These are phyloP conservation scores for Rhizopogon vinicolor DNA, from an alignment of 768 basidiomycete genomes.

Conservation along the genomic window DNA sequence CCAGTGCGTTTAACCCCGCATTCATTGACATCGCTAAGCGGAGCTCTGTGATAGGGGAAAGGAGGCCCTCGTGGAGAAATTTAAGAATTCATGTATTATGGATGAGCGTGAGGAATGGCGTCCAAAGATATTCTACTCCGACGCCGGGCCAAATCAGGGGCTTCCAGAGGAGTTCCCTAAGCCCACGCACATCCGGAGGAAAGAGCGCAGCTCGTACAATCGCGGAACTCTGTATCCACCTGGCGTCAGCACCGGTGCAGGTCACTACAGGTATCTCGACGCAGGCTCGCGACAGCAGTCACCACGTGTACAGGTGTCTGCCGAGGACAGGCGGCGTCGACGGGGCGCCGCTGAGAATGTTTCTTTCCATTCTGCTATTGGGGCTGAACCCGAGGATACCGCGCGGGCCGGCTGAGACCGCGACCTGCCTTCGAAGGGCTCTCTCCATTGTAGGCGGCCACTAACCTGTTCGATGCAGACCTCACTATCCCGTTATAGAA, in stretches of 20 bases:
- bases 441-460: background rate
- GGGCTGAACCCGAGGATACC: background rate
- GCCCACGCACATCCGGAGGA: slow-evolving; percentile 75
- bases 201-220: slow-evolving; percentile 79
- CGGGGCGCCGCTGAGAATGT: background rate
- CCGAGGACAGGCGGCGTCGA: background rate
- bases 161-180: slow-evolving; percentile 77
- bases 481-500: background rate
- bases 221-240: slow-evolving; percentile 69
- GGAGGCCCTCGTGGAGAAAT: slow-evolving; percentile 86
- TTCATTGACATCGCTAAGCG: slow-evolving; percentile 6
- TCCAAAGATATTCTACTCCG: slow-evolving; percentile 80
- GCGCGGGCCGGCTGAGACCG: background rate
- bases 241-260: slow-evolving; percentile 24
- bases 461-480: background rate
- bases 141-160: slow-evolving; percentile 65
- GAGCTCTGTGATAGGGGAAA: slow-evolving; percentile 56
- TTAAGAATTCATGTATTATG: slow-evolving; percentile 90
- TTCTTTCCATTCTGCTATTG: background rate
- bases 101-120: slow-evolving; percentile 81
- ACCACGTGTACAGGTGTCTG: slow-evolving; percentile 6
- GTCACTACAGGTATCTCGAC: slow-evolving; percentile 24
- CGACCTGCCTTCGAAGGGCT: too few relatives aligned
- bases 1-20: slow-evolving; percentile 54
- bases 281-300: slow-evolving; percentile 12